phyloP scores from a whole-genome alignment of 2,329 filamentous ascomycete species.

The Ilyonectria sp. region DNA sequence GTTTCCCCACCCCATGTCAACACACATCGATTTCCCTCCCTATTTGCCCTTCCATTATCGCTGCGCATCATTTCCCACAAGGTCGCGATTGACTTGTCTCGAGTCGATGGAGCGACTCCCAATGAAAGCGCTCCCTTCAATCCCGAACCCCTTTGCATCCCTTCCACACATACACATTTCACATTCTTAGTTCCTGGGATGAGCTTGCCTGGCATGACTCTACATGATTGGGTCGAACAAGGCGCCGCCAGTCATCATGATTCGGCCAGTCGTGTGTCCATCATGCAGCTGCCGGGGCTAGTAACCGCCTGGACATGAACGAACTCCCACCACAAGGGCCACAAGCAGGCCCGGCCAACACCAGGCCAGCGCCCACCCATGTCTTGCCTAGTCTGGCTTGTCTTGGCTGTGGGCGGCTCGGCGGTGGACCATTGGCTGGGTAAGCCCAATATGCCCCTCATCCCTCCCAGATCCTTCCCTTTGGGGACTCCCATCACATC shows the following conservation, averaged over 20 bases:
- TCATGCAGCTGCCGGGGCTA: conserved; percentile 44
- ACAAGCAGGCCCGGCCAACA: conserved; percentile 24
- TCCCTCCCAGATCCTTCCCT: conserved; percentile 34
- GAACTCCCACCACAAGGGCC: conserved; percentile 35
- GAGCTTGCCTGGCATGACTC: conserved; percentile 18
- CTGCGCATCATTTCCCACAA: conserved; percentile 6
- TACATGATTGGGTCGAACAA: conserved; percentile 36
- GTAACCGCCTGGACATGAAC: conserved; percentile 42
- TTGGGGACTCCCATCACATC: conserved; percentile 43
- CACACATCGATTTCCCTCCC: background rate
- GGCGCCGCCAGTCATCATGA: conserved; percentile 33
- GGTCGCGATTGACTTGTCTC: conserved; percentile 14
- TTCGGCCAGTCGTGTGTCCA: conserved; percentile 36
- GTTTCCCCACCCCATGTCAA: conserved; percentile 7
- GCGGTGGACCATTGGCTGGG: conserved; percentile 41
- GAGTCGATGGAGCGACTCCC: conserved; percentile 9
- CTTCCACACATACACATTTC: conserved; percentile 8
- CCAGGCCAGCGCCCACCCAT: conserved; percentile 43
- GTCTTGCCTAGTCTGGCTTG: conserved; percentile 42
- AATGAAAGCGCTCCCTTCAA: conserved; percentile 5
- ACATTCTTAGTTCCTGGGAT: conserved; percentile 27
- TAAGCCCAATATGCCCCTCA: conserved; percentile 31
- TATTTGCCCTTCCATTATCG: conserved; percentile 2
- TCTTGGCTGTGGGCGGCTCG: conserved; percentile 37
- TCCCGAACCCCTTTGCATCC: conserved; percentile 13